These are phyloP conservation scores for Ambrosia artemisiifolia DNA, from an alignment of 129 eudicot species.

Conservation along the genomic window DNA sequence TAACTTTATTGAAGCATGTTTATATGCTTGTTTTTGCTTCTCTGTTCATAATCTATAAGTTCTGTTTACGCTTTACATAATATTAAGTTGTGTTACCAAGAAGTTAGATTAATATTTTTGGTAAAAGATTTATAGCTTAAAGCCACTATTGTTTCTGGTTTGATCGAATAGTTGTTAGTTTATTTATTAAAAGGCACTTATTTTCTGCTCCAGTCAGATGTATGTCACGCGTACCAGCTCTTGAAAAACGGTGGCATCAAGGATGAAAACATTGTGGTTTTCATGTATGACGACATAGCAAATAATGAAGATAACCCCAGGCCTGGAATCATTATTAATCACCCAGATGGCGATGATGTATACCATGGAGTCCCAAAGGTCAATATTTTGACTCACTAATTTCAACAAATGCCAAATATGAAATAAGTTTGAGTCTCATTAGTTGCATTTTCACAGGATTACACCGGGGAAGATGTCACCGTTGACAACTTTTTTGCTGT, in stretches of 20 bases:
- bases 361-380: slow-evolving; percentile 97
- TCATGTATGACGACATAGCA: slow-evolving; percentile 97
- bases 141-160: slow-evolving; percentile 3
- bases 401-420: background rate
- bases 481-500: slow-evolving; percentile 75
- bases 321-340: slow-evolving; percentile 79
- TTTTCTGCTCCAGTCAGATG: slow-evolving; percentile 50
- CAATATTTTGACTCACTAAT: background rate
- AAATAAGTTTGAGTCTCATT: slow-evolving; percentile 16
- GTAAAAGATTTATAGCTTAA: slow-evolving; percentile 1
- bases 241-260: slow-evolving; percentile 78
- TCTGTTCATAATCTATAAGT: background rate
- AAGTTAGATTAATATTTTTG: background rate
- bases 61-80: background rate
- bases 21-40: background rate
- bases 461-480: slow-evolving; percentile 66
- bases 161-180: slow-evolving; percentile 6
- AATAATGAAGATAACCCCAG: slow-evolving; percentile 76
- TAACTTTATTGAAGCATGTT: background rate
- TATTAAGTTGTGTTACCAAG: background rate
- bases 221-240: slow-evolving; percentile 78
- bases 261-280: slow-evolving; percentile 84
- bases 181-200: background rate
- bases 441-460: slow-evolving; percentile 59
- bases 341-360: slow-evolving; percentile 79